A percentile compares a stretch with the other conserved stretches of the same genome.
Conservation (phyloP, 176 grass and related monocot species). For the Eleusine indica region DNA sequence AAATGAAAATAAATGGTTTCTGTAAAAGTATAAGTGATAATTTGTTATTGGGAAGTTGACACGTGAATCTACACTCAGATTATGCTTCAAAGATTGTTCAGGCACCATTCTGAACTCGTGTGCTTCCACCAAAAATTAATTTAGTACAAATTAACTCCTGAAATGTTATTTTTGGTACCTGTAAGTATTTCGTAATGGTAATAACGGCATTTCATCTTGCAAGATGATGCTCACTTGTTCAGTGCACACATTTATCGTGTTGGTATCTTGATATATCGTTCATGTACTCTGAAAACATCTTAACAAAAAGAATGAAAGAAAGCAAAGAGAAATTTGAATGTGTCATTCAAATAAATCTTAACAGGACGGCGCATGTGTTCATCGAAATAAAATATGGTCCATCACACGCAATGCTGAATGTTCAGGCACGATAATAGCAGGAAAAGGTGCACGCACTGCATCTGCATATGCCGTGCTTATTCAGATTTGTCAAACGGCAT, state of each 20-base stretch:
- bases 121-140: background rate
- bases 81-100: background rate
- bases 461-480: constrained; percentile 21
- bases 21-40: background rate
- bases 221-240: background rate
- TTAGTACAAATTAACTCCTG: background rate
- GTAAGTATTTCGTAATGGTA: background rate
- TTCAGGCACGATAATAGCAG: constrained; percentile 31
- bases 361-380: background rate
- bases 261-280: background rate
- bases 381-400: constrained; percentile 31
- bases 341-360: background rate
- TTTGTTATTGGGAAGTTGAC: background rate
- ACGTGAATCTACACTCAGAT: background rate
- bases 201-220: background rate
- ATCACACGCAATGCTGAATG: constrained; percentile 54
- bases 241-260: background rate
- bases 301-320: background rate
- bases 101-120: background rate
- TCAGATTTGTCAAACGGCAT: constrained; percentile 18
- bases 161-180: background rate
- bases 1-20: background rate
- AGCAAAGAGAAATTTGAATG: background rate
- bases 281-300: background rate
- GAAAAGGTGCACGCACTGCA: constrained; percentile 4